phyloP scores from a whole-genome alignment of 176 grass and related monocot genomes.

The Paspalum notatum region DNA sequence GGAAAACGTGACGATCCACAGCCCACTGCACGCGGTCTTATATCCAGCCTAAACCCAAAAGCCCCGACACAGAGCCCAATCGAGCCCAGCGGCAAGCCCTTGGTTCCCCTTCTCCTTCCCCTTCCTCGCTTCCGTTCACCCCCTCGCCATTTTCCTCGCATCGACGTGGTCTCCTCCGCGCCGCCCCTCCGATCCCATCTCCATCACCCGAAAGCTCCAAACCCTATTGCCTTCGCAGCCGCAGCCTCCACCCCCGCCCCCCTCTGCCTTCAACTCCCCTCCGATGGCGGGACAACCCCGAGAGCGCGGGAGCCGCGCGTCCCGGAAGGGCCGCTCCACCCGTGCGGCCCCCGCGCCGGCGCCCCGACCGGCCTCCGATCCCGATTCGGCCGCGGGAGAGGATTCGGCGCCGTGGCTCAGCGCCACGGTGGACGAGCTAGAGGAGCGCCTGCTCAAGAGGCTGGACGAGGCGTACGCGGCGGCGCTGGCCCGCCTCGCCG shows the following conservation, averaged over 20 bases:
- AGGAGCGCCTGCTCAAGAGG: slow-evolving; percentile 72
- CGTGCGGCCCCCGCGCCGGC: background rate
- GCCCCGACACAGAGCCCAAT: background rate
- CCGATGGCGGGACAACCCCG: slow-evolving; percentile 52
- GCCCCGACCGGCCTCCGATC: slow-evolving; percentile 48
- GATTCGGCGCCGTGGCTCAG: slow-evolving; percentile 53
- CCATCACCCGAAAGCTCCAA: slow-evolving; percentile 2
- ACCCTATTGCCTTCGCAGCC: slow-evolving; percentile 29
- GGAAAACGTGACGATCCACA: no score
- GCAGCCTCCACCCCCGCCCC: background rate
- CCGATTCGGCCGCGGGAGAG: slow-evolving; percentile 42
- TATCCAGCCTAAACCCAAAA: background rate
- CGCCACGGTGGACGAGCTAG: slow-evolving; percentile 70
- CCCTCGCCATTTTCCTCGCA: slow-evolving; percentile 39
- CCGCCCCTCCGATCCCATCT: background rate
- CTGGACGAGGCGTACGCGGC: slow-evolving; percentile 84
- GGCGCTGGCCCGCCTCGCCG: slow-evolving; percentile 63
- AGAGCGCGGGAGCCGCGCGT: slow-evolving; percentile 44
- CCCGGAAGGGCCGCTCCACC: slow-evolving; percentile 26
- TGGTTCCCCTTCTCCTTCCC: background rate
- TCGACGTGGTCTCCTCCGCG: slow-evolving; percentile 45
- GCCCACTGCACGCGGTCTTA: background rate
- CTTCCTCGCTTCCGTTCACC: slow-evolving; percentile 29
- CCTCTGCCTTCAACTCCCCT: background rate
- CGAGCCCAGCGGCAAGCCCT: slow-evolving; percentile 25